Evolutionary conservation across 768 basidiomycete genomes (phyloP).

Genomic region (Suillus lakei): DNA sequence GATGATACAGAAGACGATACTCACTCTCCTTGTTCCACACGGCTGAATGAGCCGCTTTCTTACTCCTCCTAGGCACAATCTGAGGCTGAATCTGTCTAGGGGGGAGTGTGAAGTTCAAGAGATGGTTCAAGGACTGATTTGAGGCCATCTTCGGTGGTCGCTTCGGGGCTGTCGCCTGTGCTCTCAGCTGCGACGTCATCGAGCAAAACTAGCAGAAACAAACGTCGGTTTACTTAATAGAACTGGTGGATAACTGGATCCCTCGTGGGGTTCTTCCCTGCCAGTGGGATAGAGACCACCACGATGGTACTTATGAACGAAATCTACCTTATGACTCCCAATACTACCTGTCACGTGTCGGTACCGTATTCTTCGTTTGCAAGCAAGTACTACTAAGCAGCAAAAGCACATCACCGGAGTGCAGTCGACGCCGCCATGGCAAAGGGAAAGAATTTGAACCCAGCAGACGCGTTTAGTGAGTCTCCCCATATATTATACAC

Average conservation of each 20-base stretch:
- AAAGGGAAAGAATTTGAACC: slow-evolving; percentile 87
- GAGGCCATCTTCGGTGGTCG: slow-evolving; percentile 72
- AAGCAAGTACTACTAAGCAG: neutral
- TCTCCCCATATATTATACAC: slow-evolving; percentile 21
- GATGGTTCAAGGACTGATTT: slow-evolving; percentile 73
- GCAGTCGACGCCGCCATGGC: slow-evolving; percentile 53
- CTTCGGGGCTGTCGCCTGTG: slow-evolving; percentile 48
- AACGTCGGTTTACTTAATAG: neutral
- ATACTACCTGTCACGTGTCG: slow-evolving; percentile 30
- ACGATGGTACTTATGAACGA: slow-evolving; percentile 9
- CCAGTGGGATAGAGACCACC: slow-evolving; percentile 47
- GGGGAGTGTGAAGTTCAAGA: slow-evolving; percentile 93
- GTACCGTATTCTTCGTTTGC: neutral
- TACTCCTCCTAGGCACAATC: slow-evolving; percentile 74
- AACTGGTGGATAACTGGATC: slow-evolving; percentile 12
- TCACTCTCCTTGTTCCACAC: slow-evolving; percentile 93
- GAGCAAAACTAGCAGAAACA: slow-evolving; percentile 20
- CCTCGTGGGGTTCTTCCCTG: slow-evolving; percentile 49
- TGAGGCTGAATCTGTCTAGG: slow-evolving; percentile 74
- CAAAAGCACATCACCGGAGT: neutral
- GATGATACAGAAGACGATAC: slow-evolving; percentile 39
- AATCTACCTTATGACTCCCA: slow-evolving; percentile 24
- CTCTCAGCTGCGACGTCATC: slow-evolving; percentile 35
- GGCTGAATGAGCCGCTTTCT: slow-evolving; percentile 64
- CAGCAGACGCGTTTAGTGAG: slow-evolving; percentile 92